These are phyloP conservation scores for Cytospora piceae DNA, from an alignment of 2,329 filamentous ascomycete species.

Conservation along the genomic window DNA sequence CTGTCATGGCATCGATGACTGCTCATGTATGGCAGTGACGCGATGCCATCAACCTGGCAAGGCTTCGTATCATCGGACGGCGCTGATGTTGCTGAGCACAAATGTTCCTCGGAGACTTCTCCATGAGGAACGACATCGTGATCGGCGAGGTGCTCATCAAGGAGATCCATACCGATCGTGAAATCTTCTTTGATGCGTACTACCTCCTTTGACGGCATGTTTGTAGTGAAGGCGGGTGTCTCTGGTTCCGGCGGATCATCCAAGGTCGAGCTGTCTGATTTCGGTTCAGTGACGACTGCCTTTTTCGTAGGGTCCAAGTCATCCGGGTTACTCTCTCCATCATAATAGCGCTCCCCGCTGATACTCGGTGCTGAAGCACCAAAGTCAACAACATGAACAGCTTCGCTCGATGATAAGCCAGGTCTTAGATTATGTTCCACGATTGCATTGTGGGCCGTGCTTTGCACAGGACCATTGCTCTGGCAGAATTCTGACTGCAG, in stretches of 20 bases:
- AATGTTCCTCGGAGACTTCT: background rate
- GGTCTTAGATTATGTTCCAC: background rate
- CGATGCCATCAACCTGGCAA: background rate
- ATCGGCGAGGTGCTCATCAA: background rate
- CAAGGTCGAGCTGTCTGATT: conserved; percentile 15
- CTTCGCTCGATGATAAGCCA: background rate
- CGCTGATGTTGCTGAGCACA: background rate
- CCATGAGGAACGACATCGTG: background rate
- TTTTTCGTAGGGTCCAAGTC: background rate
- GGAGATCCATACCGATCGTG: background rate
- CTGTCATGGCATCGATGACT: conserved; percentile 26
- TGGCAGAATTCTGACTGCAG: background rate
- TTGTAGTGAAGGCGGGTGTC: conserved; percentile 8
- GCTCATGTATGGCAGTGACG: background rate
- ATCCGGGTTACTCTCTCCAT: background rate
- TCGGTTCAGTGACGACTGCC: background rate
- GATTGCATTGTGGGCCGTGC: too few species aligned
- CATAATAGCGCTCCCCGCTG: background rate
- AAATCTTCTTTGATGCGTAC: background rate
- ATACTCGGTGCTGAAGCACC: background rate
- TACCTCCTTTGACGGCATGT: background rate
- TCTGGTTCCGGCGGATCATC: conserved; percentile 14
- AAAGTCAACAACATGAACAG: background rate
- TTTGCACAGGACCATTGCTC: background rate
- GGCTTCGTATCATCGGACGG: background rate